Evolutionary conservation across 306 rosid genomes (phyloP), one percentile per base, ranked within the genome.

Genomic region (Pterocarpus santalinus): DNA sequence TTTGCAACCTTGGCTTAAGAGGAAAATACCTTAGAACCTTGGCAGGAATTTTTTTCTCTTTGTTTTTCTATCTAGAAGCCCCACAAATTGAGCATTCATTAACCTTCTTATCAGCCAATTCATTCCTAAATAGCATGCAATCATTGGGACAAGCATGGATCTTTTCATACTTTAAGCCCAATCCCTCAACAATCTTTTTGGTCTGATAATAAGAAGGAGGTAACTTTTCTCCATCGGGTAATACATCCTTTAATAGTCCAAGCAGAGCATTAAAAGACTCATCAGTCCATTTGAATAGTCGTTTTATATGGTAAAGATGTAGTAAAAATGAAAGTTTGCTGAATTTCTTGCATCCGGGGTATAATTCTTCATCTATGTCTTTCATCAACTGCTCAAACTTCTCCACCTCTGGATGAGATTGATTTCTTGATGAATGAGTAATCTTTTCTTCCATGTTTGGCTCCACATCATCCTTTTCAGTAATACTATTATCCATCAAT

Each of bases 191-290:
- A 70, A 22, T 22, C 28, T 22, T 22, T 22, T 22, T 22, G 28
- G 28, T 22, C 28, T 22, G 28, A 22, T 22, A 51, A 32, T 49
- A 22, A 51, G 72, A 39, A 65, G 4, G 5, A 15, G 49, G 14
- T 28, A 69, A 32, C 7, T 47, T 69, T 69, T 47, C 75, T 69
- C 60, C 41, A 15, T 69, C 43, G 5, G 28, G 60, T 4, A 69
- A 69, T 69, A 51, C 58, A 30, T 69, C 60, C 28, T 46, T 69
- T 11, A 69, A 47, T 46, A 53, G 60, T 12, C 75, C 43, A 28
- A 69, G 75, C 12, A 69, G 47, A 12, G 43, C n/a, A 53, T n/a
- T 53, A 36, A 65, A 39, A 44, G 49, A 22, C 28, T 22, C 28
- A 44, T 44, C 10, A 8, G 6, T 44, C 49, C 53, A 41, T 66